Evolutionary conservation across 139 green algal genomes (phyloP).

Genomic region (Haematococcus lacustris): DNA sequence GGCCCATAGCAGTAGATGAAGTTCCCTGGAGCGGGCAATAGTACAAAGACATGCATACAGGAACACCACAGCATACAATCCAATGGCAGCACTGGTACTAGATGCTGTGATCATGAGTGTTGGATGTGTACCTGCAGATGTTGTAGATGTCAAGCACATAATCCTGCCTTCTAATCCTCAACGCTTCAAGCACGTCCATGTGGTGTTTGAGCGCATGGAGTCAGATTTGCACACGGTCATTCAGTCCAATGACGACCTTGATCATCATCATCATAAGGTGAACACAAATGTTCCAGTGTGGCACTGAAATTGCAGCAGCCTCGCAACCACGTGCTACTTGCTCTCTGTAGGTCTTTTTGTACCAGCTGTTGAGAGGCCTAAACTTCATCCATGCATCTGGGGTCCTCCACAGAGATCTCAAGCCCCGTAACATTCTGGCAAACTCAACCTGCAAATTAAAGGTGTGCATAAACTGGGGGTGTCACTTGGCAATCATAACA

Average conservation of each 20-base stretch:
- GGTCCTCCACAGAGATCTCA: slow-evolving; percentile 89
- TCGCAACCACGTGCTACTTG: too few species aligned
- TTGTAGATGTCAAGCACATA: slow-evolving; percentile 98
- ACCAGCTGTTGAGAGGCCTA: slow-evolving; percentile 89
- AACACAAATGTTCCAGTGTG: too few species aligned
- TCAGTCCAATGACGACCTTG: slow-evolving; percentile 92
- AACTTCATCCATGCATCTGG: slow-evolving; percentile 90
- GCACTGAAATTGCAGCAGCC: too few species aligned
- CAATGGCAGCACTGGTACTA: too few species aligned
- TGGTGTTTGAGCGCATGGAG: slow-evolving; percentile 58
- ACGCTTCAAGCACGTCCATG: slow-evolving; percentile 97
- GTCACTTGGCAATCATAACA: too few species aligned
- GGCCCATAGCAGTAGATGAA: too few species aligned
- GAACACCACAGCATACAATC: too few species aligned
- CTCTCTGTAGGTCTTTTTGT: slow-evolving; percentile 79
- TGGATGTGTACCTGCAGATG: slow-evolving; percentile 22
- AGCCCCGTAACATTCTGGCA: slow-evolving; percentile 95
- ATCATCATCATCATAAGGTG: slow-evolving; percentile 89
- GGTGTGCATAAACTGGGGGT: too few species aligned
- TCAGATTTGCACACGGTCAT: slow-evolving; percentile 38
- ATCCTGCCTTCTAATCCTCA: slow-evolving; percentile 82
- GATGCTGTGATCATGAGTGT: too few species aligned
- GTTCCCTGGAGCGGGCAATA: too few species aligned
- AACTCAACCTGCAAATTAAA: slow-evolving; percentile 97
- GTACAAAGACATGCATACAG: too few species aligned